Evolutionary conservation across 2,329 filamentous ascomycete genomes (phyloP).

Genomic region (Aureobasidium subglaciale): DNA sequence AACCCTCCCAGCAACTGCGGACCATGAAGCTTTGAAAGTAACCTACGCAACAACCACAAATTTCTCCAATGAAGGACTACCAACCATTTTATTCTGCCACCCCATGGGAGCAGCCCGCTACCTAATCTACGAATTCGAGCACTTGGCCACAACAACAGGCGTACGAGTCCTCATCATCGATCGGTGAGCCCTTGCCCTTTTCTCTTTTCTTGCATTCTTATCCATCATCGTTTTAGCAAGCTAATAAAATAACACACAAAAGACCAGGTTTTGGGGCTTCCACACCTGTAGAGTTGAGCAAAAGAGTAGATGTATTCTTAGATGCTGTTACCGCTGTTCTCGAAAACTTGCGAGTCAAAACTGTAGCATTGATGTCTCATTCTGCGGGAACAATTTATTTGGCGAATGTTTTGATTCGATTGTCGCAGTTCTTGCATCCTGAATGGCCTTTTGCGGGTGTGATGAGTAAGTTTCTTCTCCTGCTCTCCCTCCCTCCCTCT

Average conservation of each 20-base stretch:
- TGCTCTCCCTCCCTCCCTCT: background rate
- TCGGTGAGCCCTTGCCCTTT: slow-evolving; percentile 26
- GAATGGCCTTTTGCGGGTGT: slow-evolving; percentile 26
- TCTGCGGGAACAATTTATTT: slow-evolving; percentile 38
- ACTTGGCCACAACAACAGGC: slow-evolving; percentile 25
- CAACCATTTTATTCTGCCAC: slow-evolving; percentile 31
- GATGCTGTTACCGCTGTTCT: slow-evolving; percentile 37
- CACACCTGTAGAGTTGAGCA: slow-evolving; percentile 30
- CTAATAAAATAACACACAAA: background rate
- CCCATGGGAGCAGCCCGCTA: slow-evolving; percentile 35
- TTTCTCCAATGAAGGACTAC: slow-evolving; percentile 21
- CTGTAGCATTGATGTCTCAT: slow-evolving; percentile 36
- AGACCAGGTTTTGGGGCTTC: slow-evolving; percentile 42
- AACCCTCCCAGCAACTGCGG: slow-evolving; percentile 22
- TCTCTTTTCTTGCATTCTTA: background rate
- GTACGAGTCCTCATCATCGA: slow-evolving; percentile 35
- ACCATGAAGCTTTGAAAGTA: slow-evolving; percentile 22
- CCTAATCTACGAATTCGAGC: slow-evolving; percentile 24
- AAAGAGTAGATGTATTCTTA: slow-evolving; percentile 34
- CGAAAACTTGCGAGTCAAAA: slow-evolving; percentile 29
- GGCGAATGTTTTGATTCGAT: slow-evolving; percentile 35
- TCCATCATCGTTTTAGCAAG: background rate
- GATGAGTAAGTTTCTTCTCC: slow-evolving; percentile 18
- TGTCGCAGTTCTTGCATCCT: slow-evolving; percentile 29
- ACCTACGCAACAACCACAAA: slow-evolving; percentile 29